Conservation (phyloP, 2,329 filamentous ascomycete genomes). For the Didymella lethalis region DNA sequence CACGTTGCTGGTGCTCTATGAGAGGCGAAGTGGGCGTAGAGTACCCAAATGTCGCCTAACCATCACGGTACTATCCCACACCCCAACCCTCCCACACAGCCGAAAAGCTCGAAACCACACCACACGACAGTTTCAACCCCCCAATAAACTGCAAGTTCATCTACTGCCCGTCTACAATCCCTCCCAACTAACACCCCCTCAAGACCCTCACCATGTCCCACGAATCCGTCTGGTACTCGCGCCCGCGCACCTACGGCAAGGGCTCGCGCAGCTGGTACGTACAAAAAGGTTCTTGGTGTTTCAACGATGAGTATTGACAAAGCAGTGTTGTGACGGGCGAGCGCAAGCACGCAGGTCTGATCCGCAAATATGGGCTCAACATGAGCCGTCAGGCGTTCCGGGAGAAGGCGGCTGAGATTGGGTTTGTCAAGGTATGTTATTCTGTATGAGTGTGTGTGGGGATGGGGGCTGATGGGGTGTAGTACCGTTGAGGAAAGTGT, state of each 20-base stretch:
- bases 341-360: constrained; percentile 76
- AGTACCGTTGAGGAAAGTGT: constrained; percentile 7
- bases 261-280: constrained; percentile 85
- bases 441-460: too few species aligned
- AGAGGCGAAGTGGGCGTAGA: neutral
- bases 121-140: neutral
- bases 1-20: too few species aligned
- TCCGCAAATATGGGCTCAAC: constrained; percentile 98
- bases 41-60: neutral
- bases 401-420: constrained; percentile 71
- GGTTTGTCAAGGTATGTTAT: constrained; percentile 67
- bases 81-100: neutral
- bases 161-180: too few species aligned
- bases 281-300: too few species aligned
- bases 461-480: too few species aligned
- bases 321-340: constrained; percentile 38
- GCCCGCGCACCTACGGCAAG: constrained; percentile 95
- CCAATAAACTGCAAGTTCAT: neutral
- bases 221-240: constrained; percentile 85
- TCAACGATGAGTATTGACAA: too few species aligned
- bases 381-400: constrained; percentile 74
- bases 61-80: constrained; percentile 1
- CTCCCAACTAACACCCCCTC: too few species aligned
- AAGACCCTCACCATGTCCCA: constrained; percentile 33
- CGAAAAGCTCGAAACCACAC: neutral